Evolutionary conservation across 2,329 filamentous ascomycete species (phyloP).

Genomic region (Ophiocordyceps camponoti-saundersi): DNA sequence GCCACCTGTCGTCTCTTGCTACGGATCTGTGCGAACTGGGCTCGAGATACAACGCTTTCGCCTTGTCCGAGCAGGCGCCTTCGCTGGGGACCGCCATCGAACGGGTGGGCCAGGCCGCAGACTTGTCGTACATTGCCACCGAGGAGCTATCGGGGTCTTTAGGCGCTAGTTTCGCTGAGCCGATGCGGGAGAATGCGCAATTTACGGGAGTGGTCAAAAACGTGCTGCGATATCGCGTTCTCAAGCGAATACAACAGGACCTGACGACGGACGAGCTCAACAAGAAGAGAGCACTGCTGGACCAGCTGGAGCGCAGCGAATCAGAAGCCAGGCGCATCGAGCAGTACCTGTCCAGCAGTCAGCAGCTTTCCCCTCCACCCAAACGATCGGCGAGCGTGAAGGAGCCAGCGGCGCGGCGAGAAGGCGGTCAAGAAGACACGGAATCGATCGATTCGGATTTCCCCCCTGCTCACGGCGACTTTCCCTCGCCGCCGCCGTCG

Average conservation of each 20-base stretch:
- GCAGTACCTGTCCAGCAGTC: slow-evolving; percentile 68
- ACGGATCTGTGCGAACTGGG: slow-evolving; percentile 85
- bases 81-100: slow-evolving; percentile 87
- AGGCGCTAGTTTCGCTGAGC: slow-evolving; percentile 90
- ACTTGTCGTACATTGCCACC: slow-evolving; percentile 90
- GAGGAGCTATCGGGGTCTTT: slow-evolving; percentile 76
- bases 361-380: slow-evolving; percentile 42
- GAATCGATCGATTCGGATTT: slow-evolving; percentile 94
- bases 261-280: slow-evolving; percentile 87
- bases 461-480: slow-evolving; percentile 69
- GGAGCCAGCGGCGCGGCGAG: slow-evolving; percentile 31
- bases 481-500: slow-evolving; percentile 44
- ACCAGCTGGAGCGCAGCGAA: slow-evolving; percentile 86
- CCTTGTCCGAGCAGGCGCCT: slow-evolving; percentile 77
- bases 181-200: slow-evolving; percentile 93
- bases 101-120: slow-evolving; percentile 82
- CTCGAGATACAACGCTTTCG: slow-evolving; percentile 93
- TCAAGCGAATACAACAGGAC: slow-evolving; percentile 93
- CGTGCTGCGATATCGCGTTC: slow-evolving; percentile 74
- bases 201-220: slow-evolving; percentile 87
- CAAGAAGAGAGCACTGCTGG: slow-evolving; percentile 69
- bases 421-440: slow-evolving; percentile 55
- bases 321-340: slow-evolving; percentile 85
- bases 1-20: slow-evolving; percentile 68
- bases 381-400: slow-evolving; percentile 47